Base-by-base conservation (phyloP, 2,329 filamentous ascomycete species). In the Trichoderma afroharzianum region DNA sequence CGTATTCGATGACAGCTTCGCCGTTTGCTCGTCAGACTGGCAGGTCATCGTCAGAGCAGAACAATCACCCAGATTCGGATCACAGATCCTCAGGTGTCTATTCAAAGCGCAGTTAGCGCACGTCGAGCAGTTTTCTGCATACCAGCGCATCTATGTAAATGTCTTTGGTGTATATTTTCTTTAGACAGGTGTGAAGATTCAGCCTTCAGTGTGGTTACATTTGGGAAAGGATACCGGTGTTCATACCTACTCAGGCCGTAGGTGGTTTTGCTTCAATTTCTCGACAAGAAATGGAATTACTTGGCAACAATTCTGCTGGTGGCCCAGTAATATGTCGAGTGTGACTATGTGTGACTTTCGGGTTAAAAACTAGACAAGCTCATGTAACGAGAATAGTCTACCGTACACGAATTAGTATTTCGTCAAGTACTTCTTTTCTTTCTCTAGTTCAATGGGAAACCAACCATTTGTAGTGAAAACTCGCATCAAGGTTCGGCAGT, bases 41-140 rank as follows among this genome's bases (percentile, higher is more conserved):
- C 43, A 32, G 32, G 8, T 43, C 62, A 63, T 68, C 71, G 53
- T 21, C 68, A 55, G 36, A 36, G 6, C 63, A 53, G 53, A 61
- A 39, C 28, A 62, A 64, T 63, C 58, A 63, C 39, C 50, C 53
- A 26, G 71, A 63, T 14, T 58, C 59, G 24, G 39, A 43, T 14
- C 68, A 71, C 24, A 68, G 53, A 15, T 53, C 68, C 9, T 43
- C 71, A 30, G 55, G 71, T 21, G 62, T 72, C 47, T 68, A 36
- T 68, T 69, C 62, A 24, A 72, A 72, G 26, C 68, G 63, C 15
- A 66, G 69, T 50, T 63, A 43, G 58, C 24, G n/a, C 39, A 43
- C 50, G 5, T 39, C 33, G 3, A 32, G 12, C 8, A 28, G 26
- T 9, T 15, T 53, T 55, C 14, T 14, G 5, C 14, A 47, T 32